Evolutionary conservation across 2,329 filamentous ascomycete species (phyloP), one percentile per base, ranked within the genome.

Genomic region (Epichloe brachyelytri): DNA sequence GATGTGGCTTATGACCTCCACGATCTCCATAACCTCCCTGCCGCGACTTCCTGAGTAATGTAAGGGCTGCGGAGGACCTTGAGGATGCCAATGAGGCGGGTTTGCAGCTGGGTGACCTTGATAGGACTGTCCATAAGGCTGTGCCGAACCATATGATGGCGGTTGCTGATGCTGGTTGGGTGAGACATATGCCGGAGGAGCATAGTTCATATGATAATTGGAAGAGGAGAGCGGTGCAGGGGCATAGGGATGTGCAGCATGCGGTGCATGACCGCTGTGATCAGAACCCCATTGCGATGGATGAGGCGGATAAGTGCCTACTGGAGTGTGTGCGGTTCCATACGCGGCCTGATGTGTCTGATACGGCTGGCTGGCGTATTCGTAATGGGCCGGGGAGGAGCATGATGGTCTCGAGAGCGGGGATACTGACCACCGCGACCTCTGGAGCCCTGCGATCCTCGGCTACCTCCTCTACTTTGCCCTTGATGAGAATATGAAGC

Each of bases 151-250:
- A 54, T 76, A 76, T 14, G 69, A 63, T 38, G 71, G 66, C 49
- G 72, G 72, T 54, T 74, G 74, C 12, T 67, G 59, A 53, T 71
- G 70, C 49, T 71, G 68, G 22, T 68, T 51, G 43, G 47, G 5
- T 11, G 65, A 60, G 34, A 64, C 63, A 53, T 80, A 82, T 8
- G 70, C 63, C 57, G 80, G 79, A 40, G 74, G 73, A 39, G 77
- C 72, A 60, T 79, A 82, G 62, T 77, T 79, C 36, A 76, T 76
- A 56, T 80, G 78, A 58, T 80, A 80, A 58, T 76, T 77, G 54
- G 73, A 68, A 34, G 74, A 65, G 47, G 76, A 71, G 36, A 80
- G 65, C 30, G 75, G 73, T 50, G 70, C 61, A 40, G 71, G 69
- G 43, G 68, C 65, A 58, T 77, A 76, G 36, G 70, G 62, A 22